Conservation (phyloP, 2,329 filamentous ascomycete genomes). For the Aspergillus uvarum region DNA sequence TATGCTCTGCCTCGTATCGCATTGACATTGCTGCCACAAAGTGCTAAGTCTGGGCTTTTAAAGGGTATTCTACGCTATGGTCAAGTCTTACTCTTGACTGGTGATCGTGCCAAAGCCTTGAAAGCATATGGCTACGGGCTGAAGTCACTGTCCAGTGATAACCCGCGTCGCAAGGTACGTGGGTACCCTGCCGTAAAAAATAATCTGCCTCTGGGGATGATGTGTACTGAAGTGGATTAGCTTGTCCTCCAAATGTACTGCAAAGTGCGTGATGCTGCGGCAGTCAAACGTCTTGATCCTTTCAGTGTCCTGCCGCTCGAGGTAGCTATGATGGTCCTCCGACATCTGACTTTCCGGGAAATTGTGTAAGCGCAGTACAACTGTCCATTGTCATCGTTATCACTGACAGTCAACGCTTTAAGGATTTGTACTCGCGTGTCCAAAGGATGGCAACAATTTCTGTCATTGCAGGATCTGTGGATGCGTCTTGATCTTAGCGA, state of each 20-base stretch:
- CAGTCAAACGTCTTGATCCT: constrained; percentile 45
- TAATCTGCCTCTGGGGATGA: not conserved
- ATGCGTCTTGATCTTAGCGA: constrained; percentile 53
- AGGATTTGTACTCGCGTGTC: constrained; percentile 55
- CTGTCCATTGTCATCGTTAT: not conserved
- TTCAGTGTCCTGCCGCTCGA: constrained; percentile 56
- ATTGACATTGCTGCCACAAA: not conserved
- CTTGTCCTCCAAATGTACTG: constrained; percentile 49
- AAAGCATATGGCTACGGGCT: constrained; percentile 60
- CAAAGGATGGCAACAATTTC: constrained; percentile 55
- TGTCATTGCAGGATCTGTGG: constrained; percentile 53
- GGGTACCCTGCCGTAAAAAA: constrained; percentile 12
- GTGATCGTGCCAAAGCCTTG: constrained; percentile 54
- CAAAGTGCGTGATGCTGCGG: constrained; percentile 40
- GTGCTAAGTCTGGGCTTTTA: constrained; percentile 9
- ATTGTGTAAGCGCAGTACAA: constrained; percentile 42
- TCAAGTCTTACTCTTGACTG: constrained; percentile 47
- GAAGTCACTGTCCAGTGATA: constrained; percentile 48
- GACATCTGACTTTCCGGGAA: constrained; percentile 53
- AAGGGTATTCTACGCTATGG: constrained; percentile 59
- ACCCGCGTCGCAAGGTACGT: constrained; percentile 32
- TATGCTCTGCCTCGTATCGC: constrained; percentile 22
- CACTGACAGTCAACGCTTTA: not conserved
- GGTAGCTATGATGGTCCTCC: constrained; percentile 53
- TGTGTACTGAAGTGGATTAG: constrained; percentile 25